Conservation (phyloP, 768 basidiomycete species). For the Sarcomyxa edulis region DNA sequence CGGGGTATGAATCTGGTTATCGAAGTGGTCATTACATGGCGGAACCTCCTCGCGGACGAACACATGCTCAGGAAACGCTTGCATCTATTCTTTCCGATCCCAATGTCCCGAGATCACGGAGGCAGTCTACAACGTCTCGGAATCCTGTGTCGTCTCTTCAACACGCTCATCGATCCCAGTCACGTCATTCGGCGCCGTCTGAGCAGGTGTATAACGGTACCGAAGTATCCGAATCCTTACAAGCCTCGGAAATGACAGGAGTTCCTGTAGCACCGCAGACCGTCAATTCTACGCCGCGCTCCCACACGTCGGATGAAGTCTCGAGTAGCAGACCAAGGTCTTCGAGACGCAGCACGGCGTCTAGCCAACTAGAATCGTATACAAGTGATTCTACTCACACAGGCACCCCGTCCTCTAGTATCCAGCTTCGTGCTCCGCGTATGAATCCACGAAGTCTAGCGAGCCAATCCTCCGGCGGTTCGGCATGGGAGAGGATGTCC, state of each 20-base stretch:
- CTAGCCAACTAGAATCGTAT: no score
- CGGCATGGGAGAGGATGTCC: background rate
- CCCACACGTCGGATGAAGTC: no score
- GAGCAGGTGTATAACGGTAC: no score
- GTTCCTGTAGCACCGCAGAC: no score
- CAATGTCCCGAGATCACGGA: background rate
- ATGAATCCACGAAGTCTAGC: no score
- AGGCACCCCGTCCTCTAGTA: no score
- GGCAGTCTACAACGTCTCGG: background rate
- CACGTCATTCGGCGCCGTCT: background rate
- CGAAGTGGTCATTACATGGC: constrained; percentile 26
- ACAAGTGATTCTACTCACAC: no score
- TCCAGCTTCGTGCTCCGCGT: background rate
- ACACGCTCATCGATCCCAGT: background rate
- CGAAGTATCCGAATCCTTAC: no score
- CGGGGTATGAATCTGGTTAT: constrained; percentile 29
- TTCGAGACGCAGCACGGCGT: no score
- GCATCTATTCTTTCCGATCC: background rate
- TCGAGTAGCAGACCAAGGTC: no score
- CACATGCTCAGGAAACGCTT: constrained; percentile 1
- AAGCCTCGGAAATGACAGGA: no score
- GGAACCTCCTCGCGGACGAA: background rate
- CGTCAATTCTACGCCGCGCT: no score
- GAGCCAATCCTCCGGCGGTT: background rate
- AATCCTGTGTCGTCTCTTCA: background rate